These are phyloP conservation scores for Quercus rubra DNA, from an alignment of 306 rosid species.

Conservation along the genomic window DNA sequence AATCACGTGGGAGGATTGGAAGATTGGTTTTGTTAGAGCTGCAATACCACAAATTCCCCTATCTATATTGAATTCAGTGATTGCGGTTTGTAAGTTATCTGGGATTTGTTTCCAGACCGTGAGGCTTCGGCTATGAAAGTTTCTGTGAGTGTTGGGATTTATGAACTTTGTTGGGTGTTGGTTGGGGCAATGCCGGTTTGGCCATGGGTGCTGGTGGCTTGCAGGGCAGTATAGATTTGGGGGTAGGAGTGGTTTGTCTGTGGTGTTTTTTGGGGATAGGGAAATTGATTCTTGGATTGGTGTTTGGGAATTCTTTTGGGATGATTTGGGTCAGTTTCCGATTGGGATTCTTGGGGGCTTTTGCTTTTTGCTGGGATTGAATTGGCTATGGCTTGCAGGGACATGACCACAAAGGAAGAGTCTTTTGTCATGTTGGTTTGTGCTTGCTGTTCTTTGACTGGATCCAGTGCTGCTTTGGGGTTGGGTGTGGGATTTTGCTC, in stretches of 20 bases:
- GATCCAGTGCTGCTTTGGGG: constrained; percentile 73
- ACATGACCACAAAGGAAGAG: constrained; percentile 63
- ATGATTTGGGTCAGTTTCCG: constrained; percentile 49
- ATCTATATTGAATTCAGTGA: constrained; percentile 65
- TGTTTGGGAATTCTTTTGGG: constrained; percentile 63
- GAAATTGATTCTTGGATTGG: constrained; percentile 55
- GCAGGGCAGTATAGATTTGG: constrained; percentile 88
- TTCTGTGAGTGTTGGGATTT: constrained; percentile 59
- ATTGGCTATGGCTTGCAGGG: constrained; percentile 68
- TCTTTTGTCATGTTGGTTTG: constrained; percentile 69
- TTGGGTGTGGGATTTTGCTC: constrained; percentile 65
- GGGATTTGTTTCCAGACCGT: constrained; percentile 72
- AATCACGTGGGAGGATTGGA: constrained; percentile 70
- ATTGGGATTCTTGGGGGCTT: constrained; percentile 73
- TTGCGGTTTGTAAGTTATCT: constrained; percentile 75
- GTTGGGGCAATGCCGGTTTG: constrained; percentile 93
- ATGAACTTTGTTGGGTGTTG: constrained; percentile 86
- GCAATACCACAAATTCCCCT: constrained; percentile 82
- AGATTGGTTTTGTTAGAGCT: constrained; percentile 57
- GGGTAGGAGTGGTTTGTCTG: constrained; percentile 75
- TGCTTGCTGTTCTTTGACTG: constrained; percentile 73
- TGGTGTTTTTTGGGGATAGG: constrained; percentile 62
- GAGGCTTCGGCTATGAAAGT: constrained; percentile 72
- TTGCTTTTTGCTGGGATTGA: constrained; percentile 71
- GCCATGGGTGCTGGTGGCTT: constrained; percentile 91